These are phyloP conservation scores for Podospora pseudopauciseta DNA, from an alignment of 495 filamentous ascomycete species.

Conservation along the genomic window DNA sequence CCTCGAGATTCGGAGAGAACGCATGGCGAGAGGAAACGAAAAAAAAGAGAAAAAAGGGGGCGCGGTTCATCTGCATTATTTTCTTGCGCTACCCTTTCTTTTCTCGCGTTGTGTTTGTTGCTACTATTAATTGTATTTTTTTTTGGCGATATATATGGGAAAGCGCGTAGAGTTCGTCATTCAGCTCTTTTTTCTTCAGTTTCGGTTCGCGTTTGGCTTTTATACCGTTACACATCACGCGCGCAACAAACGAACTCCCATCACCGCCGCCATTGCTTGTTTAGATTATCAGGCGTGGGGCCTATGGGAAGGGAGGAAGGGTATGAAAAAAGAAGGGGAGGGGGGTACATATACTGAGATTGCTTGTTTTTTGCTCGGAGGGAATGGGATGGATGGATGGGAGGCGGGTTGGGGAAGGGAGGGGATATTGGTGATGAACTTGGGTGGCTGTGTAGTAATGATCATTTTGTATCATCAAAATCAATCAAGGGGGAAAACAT, in stretches of 20 bases:
- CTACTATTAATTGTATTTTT: constrained; percentile 2
- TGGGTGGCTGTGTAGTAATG: not conserved
- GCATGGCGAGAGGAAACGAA: not conserved
- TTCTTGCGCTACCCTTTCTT: not conserved
- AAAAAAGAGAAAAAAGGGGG: not conserved
- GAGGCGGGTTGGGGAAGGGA: not conserved
- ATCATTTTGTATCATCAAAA: not conserved
- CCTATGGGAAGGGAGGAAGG: not conserved
- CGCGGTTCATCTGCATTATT: not conserved
- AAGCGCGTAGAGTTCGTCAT: not conserved
- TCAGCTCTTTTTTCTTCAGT: not conserved
- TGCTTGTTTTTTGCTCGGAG: not conserved
- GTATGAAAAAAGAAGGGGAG: not conserved
- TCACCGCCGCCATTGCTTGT: not conserved
- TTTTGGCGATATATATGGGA: constrained; percentile 5
- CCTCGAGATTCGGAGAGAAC: not conserved
- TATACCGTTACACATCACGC: not conserved
- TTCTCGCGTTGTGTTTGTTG: not conserved
- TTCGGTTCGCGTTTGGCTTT: not conserved
- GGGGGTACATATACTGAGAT: not conserved
- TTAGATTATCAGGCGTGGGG: not conserved
- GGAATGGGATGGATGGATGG: not conserved
- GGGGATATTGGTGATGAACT: not conserved
- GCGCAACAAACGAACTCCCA: not conserved
- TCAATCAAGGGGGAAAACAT: not conserved